A percentile compares a stretch with the other conserved stretches of the same genome.
These are phyloP conservation scores for Lactarius sp. DNA, from an alignment of 768 basidiomycete species.

Conservation along the genomic window DNA sequence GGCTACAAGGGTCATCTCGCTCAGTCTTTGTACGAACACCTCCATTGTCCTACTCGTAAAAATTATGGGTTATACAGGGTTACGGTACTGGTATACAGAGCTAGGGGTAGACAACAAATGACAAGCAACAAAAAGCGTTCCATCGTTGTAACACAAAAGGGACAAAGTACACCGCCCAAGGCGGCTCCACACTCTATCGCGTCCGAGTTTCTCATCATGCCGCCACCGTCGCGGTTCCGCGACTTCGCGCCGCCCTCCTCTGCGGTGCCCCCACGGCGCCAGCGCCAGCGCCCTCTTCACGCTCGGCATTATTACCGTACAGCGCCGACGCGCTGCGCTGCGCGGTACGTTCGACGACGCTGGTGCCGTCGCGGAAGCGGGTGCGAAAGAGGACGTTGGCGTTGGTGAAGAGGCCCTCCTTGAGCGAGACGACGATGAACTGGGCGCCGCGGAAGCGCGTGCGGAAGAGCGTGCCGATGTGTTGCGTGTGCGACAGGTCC, in stretches of 20 bases:
- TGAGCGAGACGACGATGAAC: slow-evolving; percentile 95
- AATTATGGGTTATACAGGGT: too few species aligned
- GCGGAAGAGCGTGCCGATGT: slow-evolving; percentile 96
- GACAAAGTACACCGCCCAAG: too few species aligned
- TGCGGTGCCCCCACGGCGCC: not conserved
- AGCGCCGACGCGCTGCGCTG: slow-evolving; percentile 53
- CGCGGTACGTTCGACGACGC: slow-evolving; percentile 77
- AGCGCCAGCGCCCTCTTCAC: not conserved
- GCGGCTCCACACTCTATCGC: too few species aligned
- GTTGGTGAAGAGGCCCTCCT: slow-evolving; percentile 96
- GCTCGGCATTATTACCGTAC: slow-evolving; percentile 30
- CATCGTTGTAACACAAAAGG: too few species aligned
- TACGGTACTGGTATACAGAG: too few species aligned
- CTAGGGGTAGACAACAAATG: too few species aligned
- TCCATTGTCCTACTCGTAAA: too few species aligned
- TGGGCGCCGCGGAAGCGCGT: slow-evolving; percentile 97
- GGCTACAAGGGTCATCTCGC: too few species aligned
- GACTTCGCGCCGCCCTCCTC: not conserved
- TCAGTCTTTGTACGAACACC: too few species aligned
- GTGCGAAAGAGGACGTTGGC: slow-evolving; percentile 95
- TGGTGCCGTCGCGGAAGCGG: slow-evolving; percentile 91
- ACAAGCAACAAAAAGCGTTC: too few species aligned
- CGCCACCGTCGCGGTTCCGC: not conserved
- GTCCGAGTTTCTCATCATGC: not conserved
- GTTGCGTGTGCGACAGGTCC: slow-evolving; percentile 93